A percentile compares a stretch with the other conserved stretches of the same genome.
Conservation (phyloP, 2,329 filamentous ascomycete genomes). For the Calycina herbarum region DNA sequence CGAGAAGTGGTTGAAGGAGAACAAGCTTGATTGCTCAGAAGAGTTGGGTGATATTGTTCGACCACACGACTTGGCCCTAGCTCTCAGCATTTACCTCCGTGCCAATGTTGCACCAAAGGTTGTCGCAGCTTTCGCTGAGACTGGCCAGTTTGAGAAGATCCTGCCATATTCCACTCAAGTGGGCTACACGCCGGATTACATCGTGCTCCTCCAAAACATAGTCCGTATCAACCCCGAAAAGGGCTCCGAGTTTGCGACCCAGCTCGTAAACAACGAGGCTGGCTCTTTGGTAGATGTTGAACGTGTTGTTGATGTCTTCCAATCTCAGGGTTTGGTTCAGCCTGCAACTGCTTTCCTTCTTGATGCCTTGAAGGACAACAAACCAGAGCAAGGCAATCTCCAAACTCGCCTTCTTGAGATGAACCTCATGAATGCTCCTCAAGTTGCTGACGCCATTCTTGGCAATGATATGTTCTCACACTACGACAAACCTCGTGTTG, state of each 20-base stretch:
- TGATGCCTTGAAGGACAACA: conserved; percentile 92
- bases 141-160: conserved; percentile 96
- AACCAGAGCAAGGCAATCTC: conserved; percentile 86
- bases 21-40: conserved; percentile 94
- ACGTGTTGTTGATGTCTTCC: conserved; percentile 95
- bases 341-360: conserved; percentile 97
- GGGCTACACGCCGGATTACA: conserved; percentile 94
- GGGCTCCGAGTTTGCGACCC: conserved; percentile 90
- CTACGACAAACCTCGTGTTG: conserved; percentile 89
- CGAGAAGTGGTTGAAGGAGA: conserved; percentile 97
- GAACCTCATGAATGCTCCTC: conserved; percentile 94
- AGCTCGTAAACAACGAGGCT: conserved; percentile 83
- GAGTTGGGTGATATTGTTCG: conserved; percentile 94
- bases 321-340: conserved; percentile 96
- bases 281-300: conserved; percentile 89
- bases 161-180: conserved; percentile 82
- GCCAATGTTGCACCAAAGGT: conserved; percentile 92
- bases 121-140: conserved; percentile 91
- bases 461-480: conserved; percentile 98
- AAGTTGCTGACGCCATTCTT: conserved; percentile 96
- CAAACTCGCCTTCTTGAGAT: conserved; percentile 96
- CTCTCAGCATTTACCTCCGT: conserved; percentile 85
- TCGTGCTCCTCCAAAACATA: conserved; percentile 87
- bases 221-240: conserved; percentile 90
- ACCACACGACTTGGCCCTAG: conserved; percentile 83